phyloP scores from a whole-genome alignment of 176 grass and related monocot genomes.

The Paspalum vaginatum region DNA sequence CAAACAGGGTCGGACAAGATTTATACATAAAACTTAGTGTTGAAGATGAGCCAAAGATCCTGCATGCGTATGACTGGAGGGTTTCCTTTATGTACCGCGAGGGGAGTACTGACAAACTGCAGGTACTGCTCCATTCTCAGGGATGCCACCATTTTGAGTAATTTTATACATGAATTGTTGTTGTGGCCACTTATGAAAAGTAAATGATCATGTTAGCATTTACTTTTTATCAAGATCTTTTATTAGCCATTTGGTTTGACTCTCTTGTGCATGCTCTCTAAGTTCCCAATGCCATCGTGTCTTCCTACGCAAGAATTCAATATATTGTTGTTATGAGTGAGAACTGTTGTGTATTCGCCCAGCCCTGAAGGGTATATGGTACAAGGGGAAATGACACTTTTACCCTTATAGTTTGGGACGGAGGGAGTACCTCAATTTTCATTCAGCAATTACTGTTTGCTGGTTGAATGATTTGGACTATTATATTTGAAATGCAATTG shows the following conservation, averaged over 20 bases:
- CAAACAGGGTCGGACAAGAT: conserved; percentile 91
- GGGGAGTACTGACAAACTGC: conserved; percentile 65
- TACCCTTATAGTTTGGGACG: too few relatives aligned
- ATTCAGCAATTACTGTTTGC: conserved; percentile 18
- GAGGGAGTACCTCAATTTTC: conserved; percentile 19
- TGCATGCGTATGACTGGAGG: conserved; percentile 75
- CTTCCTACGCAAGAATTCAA: not conserved
- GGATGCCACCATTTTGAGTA: conserved; percentile 18
- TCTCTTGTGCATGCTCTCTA: conserved; percentile 24
- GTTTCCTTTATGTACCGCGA: conserved; percentile 79
- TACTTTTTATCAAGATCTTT: conserved; percentile 24
- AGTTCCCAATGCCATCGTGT: not conserved
- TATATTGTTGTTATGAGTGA: too few relatives aligned
- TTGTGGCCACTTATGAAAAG: conserved; percentile 25
- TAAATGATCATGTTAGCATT: conserved; percentile 8
- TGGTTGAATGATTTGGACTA: conserved; percentile 24
- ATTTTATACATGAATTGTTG: conserved; percentile 34
- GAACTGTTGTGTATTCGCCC: too few relatives aligned
- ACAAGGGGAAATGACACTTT: too few relatives aligned
- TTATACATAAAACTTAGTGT: conserved; percentile 69
- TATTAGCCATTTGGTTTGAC: conserved; percentile 1
- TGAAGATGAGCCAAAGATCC: conserved; percentile 68
- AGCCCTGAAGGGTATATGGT: too few relatives aligned
- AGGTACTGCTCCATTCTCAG: conserved; percentile 57
- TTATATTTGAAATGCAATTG: conserved; percentile 22